These are phyloP conservation scores for Croton laevigatus DNA, from an alignment of 441 rosid genomes.

Conservation along the genomic window DNA sequence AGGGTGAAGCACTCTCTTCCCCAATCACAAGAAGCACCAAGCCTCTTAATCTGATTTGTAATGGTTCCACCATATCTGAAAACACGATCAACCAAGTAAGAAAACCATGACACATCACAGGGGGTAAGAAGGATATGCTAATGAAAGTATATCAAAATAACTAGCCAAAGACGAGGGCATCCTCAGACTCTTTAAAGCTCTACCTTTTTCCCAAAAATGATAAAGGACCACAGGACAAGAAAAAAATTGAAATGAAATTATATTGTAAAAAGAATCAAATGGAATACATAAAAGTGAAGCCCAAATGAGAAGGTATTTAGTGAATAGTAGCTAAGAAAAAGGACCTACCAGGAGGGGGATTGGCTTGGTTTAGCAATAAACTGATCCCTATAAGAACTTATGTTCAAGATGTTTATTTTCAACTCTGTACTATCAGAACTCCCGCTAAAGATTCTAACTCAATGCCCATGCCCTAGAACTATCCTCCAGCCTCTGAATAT, in stretches of 20 bases:
- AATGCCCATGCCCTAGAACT: background rate
- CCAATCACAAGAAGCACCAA: constrained; percentile 99
- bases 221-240: background rate
- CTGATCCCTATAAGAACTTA: background rate
- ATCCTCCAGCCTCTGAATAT: background rate
- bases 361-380: background rate
- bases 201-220: background rate
- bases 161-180: constrained; percentile 7
- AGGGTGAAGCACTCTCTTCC: constrained; percentile 90
- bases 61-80: constrained; percentile 93
- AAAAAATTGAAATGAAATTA: background rate
- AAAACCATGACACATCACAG: background rate
- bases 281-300: background rate
- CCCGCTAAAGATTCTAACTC: background rate
- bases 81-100: constrained; percentile 24
- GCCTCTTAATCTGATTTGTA: constrained; percentile 90
- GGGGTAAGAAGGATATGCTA: background rate
- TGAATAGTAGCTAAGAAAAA: background rate
- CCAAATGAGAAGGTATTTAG: background rate
- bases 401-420: background rate
- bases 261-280: background rate
- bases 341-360: background rate
- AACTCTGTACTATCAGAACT: background rate
- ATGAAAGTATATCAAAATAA: background rate
- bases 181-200: background rate